Base-by-base conservation (phyloP, 257 asterid genomes). In the Solanum sejunctum region DNA sequence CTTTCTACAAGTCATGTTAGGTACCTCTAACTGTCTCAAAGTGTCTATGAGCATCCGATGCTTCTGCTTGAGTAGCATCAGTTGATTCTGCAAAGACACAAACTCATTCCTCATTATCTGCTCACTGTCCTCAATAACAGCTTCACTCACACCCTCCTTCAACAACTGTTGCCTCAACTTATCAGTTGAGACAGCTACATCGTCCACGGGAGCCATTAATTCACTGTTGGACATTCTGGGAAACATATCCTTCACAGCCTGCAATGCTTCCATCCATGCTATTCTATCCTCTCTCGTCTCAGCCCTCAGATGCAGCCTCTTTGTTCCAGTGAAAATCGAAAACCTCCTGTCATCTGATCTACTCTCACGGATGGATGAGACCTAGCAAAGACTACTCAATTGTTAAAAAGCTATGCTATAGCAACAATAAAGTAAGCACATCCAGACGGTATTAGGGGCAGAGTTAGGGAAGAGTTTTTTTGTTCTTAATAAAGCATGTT, bases 171-270 rank as follows among this genome's bases (percentile, higher is more conserved):
- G 94, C 90, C 97, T 92, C 89, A 96, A 87, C 86, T 90, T 91
- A 77, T 93, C 97, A 1, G 98, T 96, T 45, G 98, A 96, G 69
- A 94, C 88, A 61, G 90, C 66, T 52, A 91, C 86, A 86, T 91
- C 87, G 49, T 95, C 96, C 85, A 93, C 85, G 1, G 98, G 96
- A 84, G 98, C 99, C 97, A 95, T 92, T 88, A 96, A 88, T 88
- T 96, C 99, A 83, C 98, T 92, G 88, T 95, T 95, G 85, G 99
- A 96, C 88, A 96, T 90, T 90, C 99, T 95, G 1, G 99, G 99
- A 84, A 93, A 96, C 95, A 95, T 90, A 86, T 92, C 97, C 89
- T 96, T 96, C 86, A 95, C 94, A 72, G 99, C 95, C 85, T 91
- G 97, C 88, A 96, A 88, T 56, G 97, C 98, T 84, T 95, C 99